Percentiles rank a stretch among this genome's conserved stretches.
Evolutionary conservation across 2,329 filamentous ascomycete species (phyloP).

Genomic region (Cladosporium oxysporum): DNA sequence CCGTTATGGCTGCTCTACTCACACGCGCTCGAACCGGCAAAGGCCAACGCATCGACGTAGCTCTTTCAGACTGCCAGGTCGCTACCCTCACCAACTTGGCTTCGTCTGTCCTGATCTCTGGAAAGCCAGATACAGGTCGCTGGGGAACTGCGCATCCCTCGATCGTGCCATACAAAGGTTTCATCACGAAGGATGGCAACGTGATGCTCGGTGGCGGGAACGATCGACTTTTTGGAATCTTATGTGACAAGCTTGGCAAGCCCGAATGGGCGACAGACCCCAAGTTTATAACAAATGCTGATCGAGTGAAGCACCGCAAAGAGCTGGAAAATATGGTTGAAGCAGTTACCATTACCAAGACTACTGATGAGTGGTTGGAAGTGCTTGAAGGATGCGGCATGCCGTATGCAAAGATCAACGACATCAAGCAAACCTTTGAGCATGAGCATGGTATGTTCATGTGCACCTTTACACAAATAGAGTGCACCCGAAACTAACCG

Average conservation of each 20-base stretch:
- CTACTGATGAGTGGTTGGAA: conserved; percentile 84
- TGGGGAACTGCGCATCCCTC: conserved; percentile 99
- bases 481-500: background rate
- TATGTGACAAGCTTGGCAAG: conserved; percentile 59
- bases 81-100: conserved; percentile 95
- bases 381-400: conserved; percentile 87
- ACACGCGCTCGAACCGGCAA: conserved; percentile 70
- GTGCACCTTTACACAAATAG: conserved; percentile 35
- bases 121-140: conserved; percentile 80
- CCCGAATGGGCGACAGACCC: conserved; percentile 60
- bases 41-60: conserved; percentile 90
- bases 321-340: conserved; percentile 81
- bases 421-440: conserved; percentile 79
- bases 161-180: conserved; percentile 93
- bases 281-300: conserved; percentile 60
- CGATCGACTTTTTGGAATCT: conserved; percentile 61
- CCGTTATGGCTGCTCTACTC: conserved; percentile 91
- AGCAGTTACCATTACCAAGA: conserved; percentile 69
- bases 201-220: conserved; percentile 66
- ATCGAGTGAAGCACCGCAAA: conserved; percentile 67
- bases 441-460: conserved; percentile 69
- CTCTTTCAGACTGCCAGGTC: conserved; percentile 90
- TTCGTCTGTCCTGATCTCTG: conserved; percentile 85
- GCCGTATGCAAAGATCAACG: conserved; percentile 94
- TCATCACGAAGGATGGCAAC: conserved; percentile 63